A percentile compares a stretch with the other conserved stretches of the same genome.
phyloP scores from a whole-genome alignment of 2,329 filamentous ascomycete genomes.

The Pseudogymnoascus sp. region DNA sequence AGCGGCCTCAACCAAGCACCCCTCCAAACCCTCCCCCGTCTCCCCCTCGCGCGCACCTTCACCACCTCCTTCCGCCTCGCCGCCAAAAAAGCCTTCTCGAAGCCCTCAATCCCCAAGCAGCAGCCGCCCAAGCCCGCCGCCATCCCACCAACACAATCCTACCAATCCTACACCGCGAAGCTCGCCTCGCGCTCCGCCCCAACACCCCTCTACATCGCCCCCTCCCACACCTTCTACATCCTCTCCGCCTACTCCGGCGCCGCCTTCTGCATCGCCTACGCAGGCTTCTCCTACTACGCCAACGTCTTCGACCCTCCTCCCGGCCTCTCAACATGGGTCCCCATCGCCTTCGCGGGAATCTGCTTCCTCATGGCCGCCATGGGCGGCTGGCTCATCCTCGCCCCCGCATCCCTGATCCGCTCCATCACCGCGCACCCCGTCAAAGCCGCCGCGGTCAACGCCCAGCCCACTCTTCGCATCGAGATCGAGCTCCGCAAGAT shows the following conservation, averaged over 20 bases:
- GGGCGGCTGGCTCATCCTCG: constrained; percentile 51
- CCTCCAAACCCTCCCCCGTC: constrained; percentile 13
- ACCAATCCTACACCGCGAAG: constrained; percentile 41
- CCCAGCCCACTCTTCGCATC: constrained; percentile 35
- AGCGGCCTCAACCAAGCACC: neutral
- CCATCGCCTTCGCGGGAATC: constrained; percentile 47
- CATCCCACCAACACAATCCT: constrained; percentile 16
- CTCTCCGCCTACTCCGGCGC: constrained; percentile 50
- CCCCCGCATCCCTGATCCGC: constrained; percentile 50
- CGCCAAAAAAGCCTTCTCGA: constrained; percentile 13
- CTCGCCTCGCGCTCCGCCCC: constrained; percentile 48
- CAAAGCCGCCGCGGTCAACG: neutral
- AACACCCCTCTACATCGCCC: constrained; percentile 56
- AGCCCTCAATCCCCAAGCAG: constrained; percentile 5
- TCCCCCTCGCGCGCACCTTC: constrained; percentile 18
- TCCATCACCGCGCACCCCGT: constrained; percentile 23
- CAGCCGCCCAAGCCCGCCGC: neutral
- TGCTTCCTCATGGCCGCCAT: constrained; percentile 52
- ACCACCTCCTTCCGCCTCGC: constrained; percentile 18
- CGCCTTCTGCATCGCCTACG: constrained; percentile 44
- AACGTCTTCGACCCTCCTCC: constrained; percentile 42
- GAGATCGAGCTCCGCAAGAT: constrained; percentile 38
- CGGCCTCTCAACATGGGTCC: constrained; percentile 48
- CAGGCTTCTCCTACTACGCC: constrained; percentile 42
- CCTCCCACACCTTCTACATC: constrained; percentile 56